A percentile compares a stretch with the other conserved stretches of the same genome.
Evolutionary conservation across 176 grass and related monocot species (phyloP).

Genomic region (Raddia guianensis): DNA sequence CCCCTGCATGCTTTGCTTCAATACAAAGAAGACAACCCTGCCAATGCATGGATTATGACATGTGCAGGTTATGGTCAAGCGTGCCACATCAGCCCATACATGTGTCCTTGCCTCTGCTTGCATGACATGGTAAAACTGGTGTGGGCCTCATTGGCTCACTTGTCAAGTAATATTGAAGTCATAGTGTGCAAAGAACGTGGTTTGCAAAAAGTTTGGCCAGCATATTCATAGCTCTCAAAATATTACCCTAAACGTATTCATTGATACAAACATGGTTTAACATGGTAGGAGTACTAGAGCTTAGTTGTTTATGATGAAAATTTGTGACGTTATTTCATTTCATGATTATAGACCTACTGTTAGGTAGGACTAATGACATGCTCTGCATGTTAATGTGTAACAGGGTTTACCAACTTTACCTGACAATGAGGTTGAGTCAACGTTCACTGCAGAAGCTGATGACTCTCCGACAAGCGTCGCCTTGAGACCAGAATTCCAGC

Average conservation of each 20-base stretch:
- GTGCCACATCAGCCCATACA: too few species aligned
- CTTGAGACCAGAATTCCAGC: slow-evolving; percentile 45
- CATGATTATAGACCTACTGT: neutral
- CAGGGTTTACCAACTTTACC: slow-evolving; percentile 52
- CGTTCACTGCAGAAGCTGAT: slow-evolving; percentile 8
- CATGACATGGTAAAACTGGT: neutral
- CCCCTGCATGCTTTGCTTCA: too few species aligned
- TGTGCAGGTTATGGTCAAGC: too few species aligned
- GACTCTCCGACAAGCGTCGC: slow-evolving; percentile 47
- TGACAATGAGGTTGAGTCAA: slow-evolving; percentile 46
- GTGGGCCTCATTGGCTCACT: too few species aligned
- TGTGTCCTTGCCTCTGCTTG: neutral
- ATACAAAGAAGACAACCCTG: too few species aligned
- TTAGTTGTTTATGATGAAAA: neutral
- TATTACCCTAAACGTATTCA: neutral
- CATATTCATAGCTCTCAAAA: too few species aligned
- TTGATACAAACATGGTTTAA: neutral
- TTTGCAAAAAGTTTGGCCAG: too few species aligned
- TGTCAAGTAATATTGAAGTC: too few species aligned
- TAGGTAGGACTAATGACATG: neutral
- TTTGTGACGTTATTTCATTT: neutral
- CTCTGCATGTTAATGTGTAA: slow-evolving; percentile 7
- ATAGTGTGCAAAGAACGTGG: too few species aligned
- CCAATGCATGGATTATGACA: too few species aligned
- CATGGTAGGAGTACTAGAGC: neutral